Evolutionary conservation across 1,284 basidiomycete genomes (phyloP).

Genomic region (Ustilago trichophora): DNA sequence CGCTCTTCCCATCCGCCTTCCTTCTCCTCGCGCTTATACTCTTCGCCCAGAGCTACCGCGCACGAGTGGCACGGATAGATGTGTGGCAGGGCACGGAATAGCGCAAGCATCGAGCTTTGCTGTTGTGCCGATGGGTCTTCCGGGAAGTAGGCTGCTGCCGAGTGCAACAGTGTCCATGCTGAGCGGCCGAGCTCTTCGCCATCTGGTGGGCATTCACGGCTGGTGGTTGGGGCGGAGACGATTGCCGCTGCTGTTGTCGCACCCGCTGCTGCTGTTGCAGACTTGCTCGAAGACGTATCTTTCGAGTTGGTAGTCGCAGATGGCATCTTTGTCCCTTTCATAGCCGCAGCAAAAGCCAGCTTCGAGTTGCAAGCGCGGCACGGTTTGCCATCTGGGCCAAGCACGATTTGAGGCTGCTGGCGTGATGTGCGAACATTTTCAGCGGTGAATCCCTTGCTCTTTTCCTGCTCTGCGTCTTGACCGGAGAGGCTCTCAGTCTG

Average conservation of each 20-base stretch:
- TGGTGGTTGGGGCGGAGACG: too few species aligned
- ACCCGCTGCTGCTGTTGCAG: background rate
- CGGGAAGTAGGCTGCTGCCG: conserved; percentile 63
- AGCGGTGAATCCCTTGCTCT: conserved; percentile 19
- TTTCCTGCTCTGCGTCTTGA: conserved; percentile 16
- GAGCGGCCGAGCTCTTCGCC: conserved; percentile 58
- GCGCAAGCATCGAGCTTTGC: conserved; percentile 49
- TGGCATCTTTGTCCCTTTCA: conserved; percentile 38
- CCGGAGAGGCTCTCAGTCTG: conserved; percentile 67
- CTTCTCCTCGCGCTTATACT: conserved; percentile 40
- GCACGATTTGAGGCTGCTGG: conserved; percentile 39
- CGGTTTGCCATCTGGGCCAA: conserved; percentile 65
- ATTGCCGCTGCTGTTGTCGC: conserved; percentile 2
- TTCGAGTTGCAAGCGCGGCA: conserved; percentile 64
- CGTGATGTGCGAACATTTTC: conserved; percentile 15
- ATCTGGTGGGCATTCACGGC: conserved; percentile 57
- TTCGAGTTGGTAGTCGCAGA: background rate
- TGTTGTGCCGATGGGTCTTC: conserved; percentile 48
- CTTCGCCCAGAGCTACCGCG: conserved; percentile 53
- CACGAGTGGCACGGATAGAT: conserved; percentile 63
- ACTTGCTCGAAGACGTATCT: background rate
- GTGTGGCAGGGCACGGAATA: conserved; percentile 53
- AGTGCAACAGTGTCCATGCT: conserved; percentile 64
- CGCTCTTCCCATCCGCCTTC: conserved; percentile 43
- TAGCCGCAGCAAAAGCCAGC: conserved; percentile 58